phyloP scores from a whole-genome alignment of 192 early-diverging fungal genomes.

The Umbelopsis isabellina region DNA sequence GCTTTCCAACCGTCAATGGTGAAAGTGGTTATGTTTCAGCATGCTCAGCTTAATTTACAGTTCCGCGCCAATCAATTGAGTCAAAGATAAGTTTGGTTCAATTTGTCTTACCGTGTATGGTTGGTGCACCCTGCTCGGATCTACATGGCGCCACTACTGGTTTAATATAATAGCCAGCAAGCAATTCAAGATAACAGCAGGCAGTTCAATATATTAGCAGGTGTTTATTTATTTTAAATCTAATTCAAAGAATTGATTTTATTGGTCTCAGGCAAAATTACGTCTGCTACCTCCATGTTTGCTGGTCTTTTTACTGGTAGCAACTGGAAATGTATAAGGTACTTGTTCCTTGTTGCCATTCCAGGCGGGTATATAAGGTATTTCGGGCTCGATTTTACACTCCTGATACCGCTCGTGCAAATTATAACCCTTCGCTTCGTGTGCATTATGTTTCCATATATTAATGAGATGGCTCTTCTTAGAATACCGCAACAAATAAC shows the following conservation, averaged over 20 bases:
- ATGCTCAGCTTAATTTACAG: background rate
- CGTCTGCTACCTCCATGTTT: background rate
- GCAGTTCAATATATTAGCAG: too few species aligned
- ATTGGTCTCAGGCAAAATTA: background rate
- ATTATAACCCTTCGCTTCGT: background rate
- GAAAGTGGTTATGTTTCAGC: background rate
- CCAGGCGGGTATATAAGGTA: constrained; percentile 35
- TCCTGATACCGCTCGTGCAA: background rate
- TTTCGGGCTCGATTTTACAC: constrained; percentile 23
- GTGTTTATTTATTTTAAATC: too few species aligned
- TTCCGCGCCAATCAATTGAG: background rate
- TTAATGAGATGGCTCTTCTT: constrained; percentile 19
- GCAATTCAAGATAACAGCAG: too few species aligned
- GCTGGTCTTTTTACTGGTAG: background rate
- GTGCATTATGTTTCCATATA: constrained; percentile 22
- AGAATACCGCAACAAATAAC: constrained; percentile 29
- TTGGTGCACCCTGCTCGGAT: background rate
- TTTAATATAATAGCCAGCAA: too few species aligned
- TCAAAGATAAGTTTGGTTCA: background rate
- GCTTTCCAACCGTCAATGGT: background rate
- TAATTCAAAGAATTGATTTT: too few species aligned
- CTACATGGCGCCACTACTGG: too few species aligned
- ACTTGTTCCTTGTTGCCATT: constrained; percentile 32
- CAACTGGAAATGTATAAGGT: constrained; percentile 36
- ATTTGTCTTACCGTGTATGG: background rate